Conservation (phyloP, 495 filamentous ascomycete species). For the Aspergillus diversus region DNA sequence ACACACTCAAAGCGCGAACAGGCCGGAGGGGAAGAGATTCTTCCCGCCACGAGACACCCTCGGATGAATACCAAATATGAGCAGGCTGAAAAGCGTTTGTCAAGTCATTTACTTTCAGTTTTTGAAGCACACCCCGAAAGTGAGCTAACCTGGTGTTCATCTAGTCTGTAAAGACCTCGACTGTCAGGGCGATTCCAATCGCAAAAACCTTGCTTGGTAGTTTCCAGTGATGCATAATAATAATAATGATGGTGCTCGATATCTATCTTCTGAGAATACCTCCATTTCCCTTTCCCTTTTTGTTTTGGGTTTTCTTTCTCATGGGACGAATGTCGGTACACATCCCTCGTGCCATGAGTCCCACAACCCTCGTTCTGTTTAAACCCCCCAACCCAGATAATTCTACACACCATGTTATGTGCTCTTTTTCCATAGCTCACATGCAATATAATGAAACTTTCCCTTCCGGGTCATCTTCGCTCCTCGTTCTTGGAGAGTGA, state of each 20-base stretch:
- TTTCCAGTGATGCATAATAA: neutral
- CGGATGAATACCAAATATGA: constrained; percentile 36
- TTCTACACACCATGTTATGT: too few relatives aligned
- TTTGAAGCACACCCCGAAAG: neutral
- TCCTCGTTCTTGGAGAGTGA: neutral
- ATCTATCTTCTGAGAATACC: neutral
- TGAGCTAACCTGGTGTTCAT: neutral
- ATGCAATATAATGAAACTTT: too few relatives aligned
- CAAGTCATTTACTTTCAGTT: neutral
- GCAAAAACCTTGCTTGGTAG: constrained; percentile 20
- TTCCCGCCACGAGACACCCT: constrained; percentile 37
- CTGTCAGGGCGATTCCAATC: constrained; percentile 19
- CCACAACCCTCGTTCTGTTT: too few relatives aligned
- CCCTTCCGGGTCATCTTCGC: neutral
- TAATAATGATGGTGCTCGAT: neutral
- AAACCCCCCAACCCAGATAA: too few relatives aligned
- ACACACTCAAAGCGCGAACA: constrained; percentile 39
- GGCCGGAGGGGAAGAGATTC: constrained; percentile 27
- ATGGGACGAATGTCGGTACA: too few relatives aligned
- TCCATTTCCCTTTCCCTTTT: neutral
- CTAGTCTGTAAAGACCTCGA: constrained; percentile 44
- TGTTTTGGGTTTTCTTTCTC: neutral
- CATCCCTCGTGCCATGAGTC: too few relatives aligned
- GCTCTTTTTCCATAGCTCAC: too few relatives aligned
- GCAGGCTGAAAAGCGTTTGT: constrained; percentile 42